Percentiles rank a stretch among this genome's conserved stretches.
These are phyloP conservation scores for Begonia loranthoides DNA, from an alignment of 306 rosid genomes.

Conservation along the genomic window DNA sequence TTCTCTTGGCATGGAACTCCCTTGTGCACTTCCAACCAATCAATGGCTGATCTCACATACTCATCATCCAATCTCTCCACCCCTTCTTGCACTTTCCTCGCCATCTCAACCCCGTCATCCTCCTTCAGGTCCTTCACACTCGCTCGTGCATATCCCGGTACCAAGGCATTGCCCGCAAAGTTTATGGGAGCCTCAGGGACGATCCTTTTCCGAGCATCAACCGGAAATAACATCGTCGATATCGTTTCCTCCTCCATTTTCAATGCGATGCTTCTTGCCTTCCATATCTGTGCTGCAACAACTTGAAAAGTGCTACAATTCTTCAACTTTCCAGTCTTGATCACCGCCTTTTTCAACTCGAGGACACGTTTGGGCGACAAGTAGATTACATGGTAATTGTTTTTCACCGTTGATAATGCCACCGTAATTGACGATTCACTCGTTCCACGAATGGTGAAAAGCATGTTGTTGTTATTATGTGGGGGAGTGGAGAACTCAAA, in stretches of 20 bases:
- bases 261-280: conserved; percentile 29
- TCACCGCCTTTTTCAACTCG: conserved; percentile 14
- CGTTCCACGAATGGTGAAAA: conserved; percentile 18
- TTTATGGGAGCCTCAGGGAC: conserved; percentile 23
- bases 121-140: conserved; percentile 25
- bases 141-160: conserved; percentile 41
- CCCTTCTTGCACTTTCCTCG: conserved; percentile 38
- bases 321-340: conserved; percentile 10
- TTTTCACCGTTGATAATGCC: background rate
- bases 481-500: conserved; percentile 17
- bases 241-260: conserved; percentile 14
- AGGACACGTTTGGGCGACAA: conserved; percentile 22
- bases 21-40: conserved; percentile 41
- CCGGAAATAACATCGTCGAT: conserved; percentile 32
- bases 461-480: conserved; percentile 21
- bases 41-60: conserved; percentile 38
- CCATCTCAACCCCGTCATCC: conserved; percentile 14
- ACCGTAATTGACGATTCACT: conserved; percentile 1
- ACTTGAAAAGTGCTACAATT: conserved; percentile 28
- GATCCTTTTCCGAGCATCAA: conserved; percentile 28
- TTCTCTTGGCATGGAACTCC: conserved; percentile 43
- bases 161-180: conserved; percentile 45
- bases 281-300: conserved; percentile 39
- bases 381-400: conserved; percentile 12
- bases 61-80: conserved; percentile 36